Percentiles rank a stretch among this genome's conserved stretches.
These are phyloP conservation scores for Geranomyces variabilis DNA, from an alignment of 192 early-diverging fungal species.

Conservation along the genomic window DNA sequence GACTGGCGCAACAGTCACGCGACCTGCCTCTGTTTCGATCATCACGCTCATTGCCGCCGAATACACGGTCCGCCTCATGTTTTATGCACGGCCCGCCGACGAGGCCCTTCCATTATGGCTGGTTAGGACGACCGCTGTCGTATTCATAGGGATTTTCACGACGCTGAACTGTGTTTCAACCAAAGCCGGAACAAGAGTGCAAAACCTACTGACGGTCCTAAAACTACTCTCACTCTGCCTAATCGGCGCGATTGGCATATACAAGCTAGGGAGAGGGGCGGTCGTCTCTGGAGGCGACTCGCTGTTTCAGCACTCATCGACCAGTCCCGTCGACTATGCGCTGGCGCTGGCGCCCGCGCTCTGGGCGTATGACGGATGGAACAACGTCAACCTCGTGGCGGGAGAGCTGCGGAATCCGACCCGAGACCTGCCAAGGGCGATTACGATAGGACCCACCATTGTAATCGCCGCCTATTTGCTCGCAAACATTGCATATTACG, in stretches of 20 bases:
- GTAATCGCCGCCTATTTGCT: slow-evolving; percentile 50
- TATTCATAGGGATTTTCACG: slow-evolving; percentile 48
- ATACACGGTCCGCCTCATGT: slow-evolving; percentile 71
- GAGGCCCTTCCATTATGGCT: slow-evolving; percentile 29
- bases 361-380: slow-evolving; percentile 63
- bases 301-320: slow-evolving; percentile 60
- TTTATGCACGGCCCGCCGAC: slow-evolving; percentile 18
- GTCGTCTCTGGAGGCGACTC: slow-evolving; percentile 17
- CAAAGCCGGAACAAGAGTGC: slow-evolving; percentile 40
- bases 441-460: slow-evolving; percentile 37
- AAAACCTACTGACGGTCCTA: slow-evolving; percentile 49
- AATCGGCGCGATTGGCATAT: slow-evolving; percentile 46
- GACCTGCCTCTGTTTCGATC: slow-evolving; percentile 71
- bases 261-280: slow-evolving; percentile 13
- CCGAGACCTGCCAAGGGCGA: slow-evolving; percentile 47
- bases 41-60: slow-evolving; percentile 77
- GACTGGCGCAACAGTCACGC: slow-evolving; percentile 68
- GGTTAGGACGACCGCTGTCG: slow-evolving; percentile 50
- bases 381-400: slow-evolving; percentile 56
- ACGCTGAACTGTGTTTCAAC: slow-evolving; percentile 45
- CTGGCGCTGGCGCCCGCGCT: slow-evolving; percentile 71
- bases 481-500: slow-evolving; percentile 52
- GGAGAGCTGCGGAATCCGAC: slow-evolving; percentile 53
- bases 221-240: slow-evolving; percentile 45
- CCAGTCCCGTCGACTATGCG: slow-evolving; percentile 68